Base-by-base conservation (phyloP, 352 stramenopile genomes). In the Phytophthora brassicae region DNA sequence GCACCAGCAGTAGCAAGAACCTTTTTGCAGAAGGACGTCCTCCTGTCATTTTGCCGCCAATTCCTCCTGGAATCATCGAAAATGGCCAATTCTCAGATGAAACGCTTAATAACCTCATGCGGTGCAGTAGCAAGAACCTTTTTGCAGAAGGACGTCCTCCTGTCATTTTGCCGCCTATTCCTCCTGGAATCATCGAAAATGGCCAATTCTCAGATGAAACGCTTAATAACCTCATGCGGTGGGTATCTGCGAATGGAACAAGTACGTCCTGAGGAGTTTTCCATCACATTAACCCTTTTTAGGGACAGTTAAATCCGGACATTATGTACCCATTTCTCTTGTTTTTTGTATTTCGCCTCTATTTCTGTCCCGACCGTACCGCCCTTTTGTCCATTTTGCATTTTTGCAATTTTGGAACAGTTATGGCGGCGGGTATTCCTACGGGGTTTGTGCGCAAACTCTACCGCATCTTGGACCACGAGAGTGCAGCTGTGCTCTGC, bases 391-490 rank as follows among this genome's bases (percentile, higher is more conserved):
- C 6, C 4, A 12, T 29, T 54, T 60, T 38, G 26, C 26, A 9
- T 31, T 4, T 31, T 31, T 22, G 41, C 41, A n/a, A 41, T 22
- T 45, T 20, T 6, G 6, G 11, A 4, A 17, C 33, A 39, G 14
- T 39, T n/a, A 39, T 77, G 64, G 68, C 68, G 42, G 65, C 69
- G 38, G 80, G 74, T 53, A 92, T 92, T 70, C 75, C 81, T 8
- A 88, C 78, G 51, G 83, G 81, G 57, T 92, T 92, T 53, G 79
- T 92, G 64, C 75, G 83, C 56, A 92, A 92, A 64, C 79, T 92
- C 19, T 92, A 92, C 70, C 78, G 77, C 62, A 89, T 92, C 65
- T 61, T 92, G 42, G 81, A 92, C 66, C 75, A 88, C 45, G 81
- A 90, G 63, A 86, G 70, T 59, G 65, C 72, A 51, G 52, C 64